Base-by-base conservation (phyloP, 2,329 filamentous ascomycete species). In the Fragosphaeria purpurea region DNA sequence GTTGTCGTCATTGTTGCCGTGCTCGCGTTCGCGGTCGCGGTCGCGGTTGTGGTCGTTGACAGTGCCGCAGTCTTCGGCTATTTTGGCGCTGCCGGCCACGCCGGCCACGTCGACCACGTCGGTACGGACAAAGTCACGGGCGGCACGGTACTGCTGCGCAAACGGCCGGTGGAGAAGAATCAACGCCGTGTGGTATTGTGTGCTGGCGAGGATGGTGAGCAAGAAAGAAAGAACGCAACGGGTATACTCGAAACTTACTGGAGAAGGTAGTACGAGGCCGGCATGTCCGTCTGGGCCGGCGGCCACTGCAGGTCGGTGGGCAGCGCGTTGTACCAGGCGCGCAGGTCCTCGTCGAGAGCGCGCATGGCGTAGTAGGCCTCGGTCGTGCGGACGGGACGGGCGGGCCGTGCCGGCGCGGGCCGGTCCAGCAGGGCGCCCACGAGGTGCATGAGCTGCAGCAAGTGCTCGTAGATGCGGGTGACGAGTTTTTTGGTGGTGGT, bases 251-350 rank as follows among this genome's bases (percentile, higher is more conserved):
- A 37, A 37, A 37, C 35, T 7, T 37, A 32, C 44, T 45, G 41
- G 4, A 44, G 45, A n/a, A 48, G n/a, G 9, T 39, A 48, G 12
- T 43, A 47, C 1, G 44, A 44, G 38, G 48, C n/a, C 40, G 1
- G 61, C 60, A 7, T 60, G 61, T 13, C 30, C 57, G 63, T 0
- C 60, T 59, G 0, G 59, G 7, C 11, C 35, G 35, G 60, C 1
- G 61, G 59, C 4, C 61, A 63, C 45, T 62, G 61, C 53, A 63
- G 43, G 39, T 54, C 45, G 4, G 33, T 37, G 6, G 54, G 52
- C 2, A 56, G 50, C 33, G 41, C 33, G 7, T 46, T 33, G 35
- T 53, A 52, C 52, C 50, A 56, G 32, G 39, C 47, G 38, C 44
- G 46, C 9, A 56, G 37, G 11, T 50, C 49, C 37, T 50, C 50